phyloP scores from a whole-genome alignment of 306 rosid genomes.

The Urtica urens region DNA sequence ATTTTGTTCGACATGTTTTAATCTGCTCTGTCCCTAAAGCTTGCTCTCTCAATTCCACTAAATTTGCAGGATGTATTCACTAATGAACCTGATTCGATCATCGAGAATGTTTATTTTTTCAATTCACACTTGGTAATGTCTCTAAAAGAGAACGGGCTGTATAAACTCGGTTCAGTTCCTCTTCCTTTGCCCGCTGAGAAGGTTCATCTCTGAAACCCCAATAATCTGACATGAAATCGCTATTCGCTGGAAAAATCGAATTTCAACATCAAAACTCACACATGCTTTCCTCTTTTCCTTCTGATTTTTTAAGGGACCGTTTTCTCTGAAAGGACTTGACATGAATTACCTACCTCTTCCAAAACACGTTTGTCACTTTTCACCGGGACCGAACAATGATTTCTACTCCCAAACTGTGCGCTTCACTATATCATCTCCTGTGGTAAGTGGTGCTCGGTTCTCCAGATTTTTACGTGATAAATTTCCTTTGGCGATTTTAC shows the following conservation, averaged over 20 bases:
- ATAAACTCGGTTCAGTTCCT: slow-evolving; percentile 62
- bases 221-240: background rate
- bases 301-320: slow-evolving; percentile 40
- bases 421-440: slow-evolving; percentile 74
- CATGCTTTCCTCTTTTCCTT: slow-evolving; percentile 16
- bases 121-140: slow-evolving; percentile 56
- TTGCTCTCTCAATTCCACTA: no score
- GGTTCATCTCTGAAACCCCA: slow-evolving; percentile 33
- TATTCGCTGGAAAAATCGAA: slow-evolving; percentile 9
- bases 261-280: slow-evolving; percentile 5
- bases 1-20: no score
- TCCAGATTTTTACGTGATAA: no score
- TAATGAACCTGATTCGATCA: slow-evolving; percentile 32
- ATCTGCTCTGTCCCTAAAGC: no score
- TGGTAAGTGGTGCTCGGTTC: slow-evolving; percentile 52
- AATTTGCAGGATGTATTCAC: slow-evolving; percentile 50
- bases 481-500: no score
- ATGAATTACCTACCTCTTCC: slow-evolving; percentile 64
- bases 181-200: slow-evolving; percentile 58
- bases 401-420: slow-evolving; percentile 65
- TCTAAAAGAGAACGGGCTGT: slow-evolving; percentile 45
- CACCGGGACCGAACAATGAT: slow-evolving; percentile 87
- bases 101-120: slow-evolving; percentile 75
- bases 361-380: slow-evolving; percentile 64
- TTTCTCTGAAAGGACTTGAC: slow-evolving; percentile 46